These are phyloP conservation scores for Dipteronia dyeriana DNA, from an alignment of 345 rosid species.

Conservation along the genomic window DNA sequence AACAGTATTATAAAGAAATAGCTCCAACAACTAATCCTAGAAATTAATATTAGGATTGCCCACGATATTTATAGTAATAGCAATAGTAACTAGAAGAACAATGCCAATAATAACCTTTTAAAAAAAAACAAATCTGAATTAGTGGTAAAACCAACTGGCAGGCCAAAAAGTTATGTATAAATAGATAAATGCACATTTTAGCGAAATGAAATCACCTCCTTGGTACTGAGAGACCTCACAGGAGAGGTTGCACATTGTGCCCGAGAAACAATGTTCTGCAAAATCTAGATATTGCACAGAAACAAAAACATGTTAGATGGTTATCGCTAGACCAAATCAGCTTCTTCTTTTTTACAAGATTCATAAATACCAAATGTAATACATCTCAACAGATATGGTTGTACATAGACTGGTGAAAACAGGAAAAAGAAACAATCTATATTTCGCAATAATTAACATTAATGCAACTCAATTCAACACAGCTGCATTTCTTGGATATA, in stretches of 20 bases:
- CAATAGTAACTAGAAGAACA: neutral
- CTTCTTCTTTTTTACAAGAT: slow-evolving; percentile 5
- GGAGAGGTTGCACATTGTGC: slow-evolving; percentile 58
- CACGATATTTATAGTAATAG: neutral
- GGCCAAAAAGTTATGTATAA: slow-evolving; percentile 10
- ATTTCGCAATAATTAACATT: slow-evolving; percentile 1
- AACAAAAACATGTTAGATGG: slow-evolving; percentile 13
- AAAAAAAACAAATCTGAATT: neutral
- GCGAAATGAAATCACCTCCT: slow-evolving; percentile 65
- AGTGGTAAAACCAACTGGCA: slow-evolving; percentile 2
- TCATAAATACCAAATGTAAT: slow-evolving; percentile 3
- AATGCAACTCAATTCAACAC: neutral
- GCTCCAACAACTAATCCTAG: slow-evolving; percentile 12
- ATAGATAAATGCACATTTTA: neutral
- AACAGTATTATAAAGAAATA: too few species aligned
- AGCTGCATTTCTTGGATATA: neutral
- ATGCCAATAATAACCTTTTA: neutral
- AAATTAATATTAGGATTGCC: slow-evolving; percentile 4
- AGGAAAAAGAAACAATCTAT: neutral
- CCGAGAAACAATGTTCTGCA: slow-evolving; percentile 84
- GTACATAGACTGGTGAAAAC: neutral
- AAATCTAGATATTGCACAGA: slow-evolving; percentile 54
- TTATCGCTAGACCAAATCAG: neutral
- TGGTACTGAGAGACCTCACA: slow-evolving; percentile 83
- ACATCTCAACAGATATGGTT: neutral